Evolutionary conservation across 148 eudicot species (phyloP), one percentile per base, ranked within the genome.

Genomic region (Rhododendron molle): DNA sequence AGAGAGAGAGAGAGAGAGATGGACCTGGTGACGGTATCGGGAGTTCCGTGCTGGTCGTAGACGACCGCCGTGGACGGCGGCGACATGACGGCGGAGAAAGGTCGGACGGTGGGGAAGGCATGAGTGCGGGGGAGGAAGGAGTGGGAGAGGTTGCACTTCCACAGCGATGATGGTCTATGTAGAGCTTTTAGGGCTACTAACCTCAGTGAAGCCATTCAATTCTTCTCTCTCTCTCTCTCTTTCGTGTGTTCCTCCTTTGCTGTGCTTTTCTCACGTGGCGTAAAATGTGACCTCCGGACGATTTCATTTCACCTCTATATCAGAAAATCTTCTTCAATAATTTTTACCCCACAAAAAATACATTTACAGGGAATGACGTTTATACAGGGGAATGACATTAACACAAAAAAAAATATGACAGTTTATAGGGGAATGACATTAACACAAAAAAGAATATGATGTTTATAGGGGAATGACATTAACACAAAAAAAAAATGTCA

Each of bases 31-130:
- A 94, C 93, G 78, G 90, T 32, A 82, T 96, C 95, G 8, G 99
- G 98, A 58, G 94, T 76, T n/a, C 99, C 99, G 5, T 93, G 93
- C 23, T 91, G 90, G 18, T 93, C 91, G 93, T 96, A 94, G 67
- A 93, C 91, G 44, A 94, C 93, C 28, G 99, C 98, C 86, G 34
- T 90, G 54, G 99, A 93, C 13, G 99, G 94, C 87, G 99, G 99
- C 11, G 99, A 96, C 91, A 92, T 87, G 83, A 87, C 5, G 60
- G 94, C 81, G n/a, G 96, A 96, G 76, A 89, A 90, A 7, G 93
- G 90, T 80, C 96, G 89, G 58, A 90, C 78, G 82, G 83, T 62
- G 49, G 81, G 13, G 74, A 28, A 78, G 65, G 80, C 38, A 43
- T 56, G 83, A 28, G 52, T 32, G 34, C 88, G 85, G 65, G 56